Conservation (phyloP, 2,329 filamentous ascomycete genomes). For the Penicillium aurantiogriseum region DNA sequence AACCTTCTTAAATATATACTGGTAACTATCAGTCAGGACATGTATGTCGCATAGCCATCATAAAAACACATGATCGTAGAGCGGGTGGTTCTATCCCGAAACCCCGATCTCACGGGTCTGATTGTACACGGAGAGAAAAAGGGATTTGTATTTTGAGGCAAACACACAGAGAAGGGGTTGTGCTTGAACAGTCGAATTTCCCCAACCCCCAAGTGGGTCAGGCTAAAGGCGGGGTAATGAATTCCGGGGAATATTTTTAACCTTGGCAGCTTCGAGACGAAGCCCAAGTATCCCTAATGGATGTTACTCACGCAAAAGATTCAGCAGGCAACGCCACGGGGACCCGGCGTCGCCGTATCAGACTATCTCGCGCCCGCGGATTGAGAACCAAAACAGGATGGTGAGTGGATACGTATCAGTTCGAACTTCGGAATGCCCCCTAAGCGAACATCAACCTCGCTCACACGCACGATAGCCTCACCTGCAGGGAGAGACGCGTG, state of each 20-base stretch:
- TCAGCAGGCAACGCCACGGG: background rate
- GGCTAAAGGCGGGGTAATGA: background rate
- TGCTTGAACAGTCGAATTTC: background rate
- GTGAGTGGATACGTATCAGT: slow-evolving; percentile 1
- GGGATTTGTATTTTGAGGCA: background rate
- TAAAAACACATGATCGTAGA: background rate
- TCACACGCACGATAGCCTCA: slow-evolving; percentile 12
- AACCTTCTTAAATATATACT: no score
- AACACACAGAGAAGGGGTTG: background rate
- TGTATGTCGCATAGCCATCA: background rate
- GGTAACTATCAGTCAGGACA: no score
- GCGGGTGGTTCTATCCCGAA: background rate
- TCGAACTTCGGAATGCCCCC: background rate
- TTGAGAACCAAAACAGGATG: slow-evolving; percentile 18
- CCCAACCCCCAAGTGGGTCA: background rate
- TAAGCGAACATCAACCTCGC: slow-evolving; percentile 5
- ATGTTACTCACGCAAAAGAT: background rate
- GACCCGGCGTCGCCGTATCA: slow-evolving; percentile 10
- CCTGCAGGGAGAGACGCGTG: slow-evolving; percentile 20
- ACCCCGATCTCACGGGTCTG: background rate
- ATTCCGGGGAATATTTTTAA: background rate
- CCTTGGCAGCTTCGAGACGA: slow-evolving; percentile 5
- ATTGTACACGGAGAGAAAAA: background rate
- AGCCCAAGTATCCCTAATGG: background rate
- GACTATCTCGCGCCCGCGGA: slow-evolving; percentile 15